Conservation (phyloP, 176 grass and related monocot species). For the Oryza longistaminata region DNA sequence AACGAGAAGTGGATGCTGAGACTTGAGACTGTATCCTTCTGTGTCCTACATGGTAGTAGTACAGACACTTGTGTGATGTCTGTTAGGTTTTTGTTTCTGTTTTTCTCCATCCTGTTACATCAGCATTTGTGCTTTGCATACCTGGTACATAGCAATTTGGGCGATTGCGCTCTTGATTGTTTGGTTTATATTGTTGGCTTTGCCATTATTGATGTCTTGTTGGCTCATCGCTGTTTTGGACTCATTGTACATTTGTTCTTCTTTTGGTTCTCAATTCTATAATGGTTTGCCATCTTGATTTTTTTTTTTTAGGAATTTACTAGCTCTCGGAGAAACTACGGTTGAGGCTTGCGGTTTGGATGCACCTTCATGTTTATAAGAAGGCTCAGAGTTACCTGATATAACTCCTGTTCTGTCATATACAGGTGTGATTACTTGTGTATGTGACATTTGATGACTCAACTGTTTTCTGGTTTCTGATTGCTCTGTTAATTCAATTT, state of each 20-base stretch:
- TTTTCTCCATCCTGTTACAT: constrained; percentile 8
- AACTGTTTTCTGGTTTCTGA: constrained; percentile 28
- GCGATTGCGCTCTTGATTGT: constrained; percentile 1
- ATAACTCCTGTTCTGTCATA: constrained; percentile 5
- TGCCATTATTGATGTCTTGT: background rate
- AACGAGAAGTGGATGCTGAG: background rate
- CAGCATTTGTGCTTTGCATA: background rate
- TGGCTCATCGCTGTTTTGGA: background rate
- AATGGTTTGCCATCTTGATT: background rate
- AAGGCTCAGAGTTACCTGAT: constrained; percentile 15
- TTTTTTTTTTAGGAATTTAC: constrained; percentile 6
- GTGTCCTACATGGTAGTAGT: constrained; percentile 17
- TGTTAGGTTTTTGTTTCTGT: constrained; percentile 8
- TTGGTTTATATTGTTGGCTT: background rate
- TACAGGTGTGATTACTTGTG: background rate
- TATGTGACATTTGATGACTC: background rate
- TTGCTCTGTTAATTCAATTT: constrained; percentile 33
- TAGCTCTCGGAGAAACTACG: background rate
- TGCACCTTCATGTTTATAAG: background rate
- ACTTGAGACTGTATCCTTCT: background rate
- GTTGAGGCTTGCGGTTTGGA: background rate
- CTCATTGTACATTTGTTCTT: background rate
- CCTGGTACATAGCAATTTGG: constrained; percentile 5
- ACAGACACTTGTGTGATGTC: background rate
- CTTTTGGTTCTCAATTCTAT: background rate